phyloP scores from a whole-genome alignment of 768 basidiomycete species.

The Mycena pura region DNA sequence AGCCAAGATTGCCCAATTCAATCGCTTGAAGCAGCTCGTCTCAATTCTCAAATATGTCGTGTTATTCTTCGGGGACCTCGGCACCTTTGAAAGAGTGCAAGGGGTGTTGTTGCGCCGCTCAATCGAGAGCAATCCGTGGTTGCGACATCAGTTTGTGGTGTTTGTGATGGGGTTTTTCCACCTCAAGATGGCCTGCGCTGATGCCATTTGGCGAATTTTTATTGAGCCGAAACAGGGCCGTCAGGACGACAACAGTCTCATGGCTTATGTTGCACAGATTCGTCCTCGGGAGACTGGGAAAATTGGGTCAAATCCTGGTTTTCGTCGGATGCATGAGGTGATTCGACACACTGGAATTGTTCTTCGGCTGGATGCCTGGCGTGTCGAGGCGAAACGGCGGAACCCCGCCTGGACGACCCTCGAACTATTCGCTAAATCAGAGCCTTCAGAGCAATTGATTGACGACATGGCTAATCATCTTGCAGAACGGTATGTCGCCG shows the following conservation, averaged over 20 bases:
- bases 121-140: slow-evolving; percentile 35
- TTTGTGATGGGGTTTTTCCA: slow-evolving; percentile 38
- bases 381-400: slow-evolving; percentile 16
- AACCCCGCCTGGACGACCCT: slow-evolving; percentile 24
- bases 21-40: slow-evolving; percentile 16
- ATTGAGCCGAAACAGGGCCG: slow-evolving; percentile 22
- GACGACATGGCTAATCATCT: slow-evolving; percentile 32
- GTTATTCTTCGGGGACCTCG: slow-evolving; percentile 32
- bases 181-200: too few relatives aligned
- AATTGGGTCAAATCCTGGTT: slow-evolving; percentile 39
- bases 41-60: slow-evolving; percentile 26
- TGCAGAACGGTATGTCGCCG: slow-evolving; percentile 26
- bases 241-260: slow-evolving; percentile 26
- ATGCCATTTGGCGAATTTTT: slow-evolving; percentile 32
- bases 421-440: slow-evolving; percentile 34
- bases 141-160: slow-evolving; percentile 37
- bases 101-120: slow-evolving; percentile 30
- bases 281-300: slow-evolving; percentile 40
- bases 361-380: slow-evolving; percentile 38
- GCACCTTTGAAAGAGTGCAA: slow-evolving; percentile 31
- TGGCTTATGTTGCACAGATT: slow-evolving; percentile 28
- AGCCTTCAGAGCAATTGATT: slow-evolving; percentile 37
- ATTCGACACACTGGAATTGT: slow-evolving; percentile 38
- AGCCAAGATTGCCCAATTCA: slow-evolving; percentile 6
- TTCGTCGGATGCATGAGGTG: slow-evolving; percentile 23